phyloP scores from a whole-genome alignment of 768 basidiomycete species.

The Leccinum obscurum region DNA sequence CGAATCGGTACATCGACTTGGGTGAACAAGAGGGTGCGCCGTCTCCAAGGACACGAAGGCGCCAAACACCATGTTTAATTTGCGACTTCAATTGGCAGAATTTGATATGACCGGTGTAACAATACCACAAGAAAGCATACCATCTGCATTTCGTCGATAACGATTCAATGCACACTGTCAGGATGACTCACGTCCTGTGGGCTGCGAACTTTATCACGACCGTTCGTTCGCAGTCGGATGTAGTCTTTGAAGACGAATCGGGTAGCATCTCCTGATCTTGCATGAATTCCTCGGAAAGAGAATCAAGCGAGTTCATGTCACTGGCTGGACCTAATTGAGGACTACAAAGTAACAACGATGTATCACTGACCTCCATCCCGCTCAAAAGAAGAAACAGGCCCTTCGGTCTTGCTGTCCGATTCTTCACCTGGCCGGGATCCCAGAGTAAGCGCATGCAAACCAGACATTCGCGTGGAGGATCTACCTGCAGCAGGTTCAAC shows the following conservation, averaged over 20 bases:
- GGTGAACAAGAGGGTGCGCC: constrained; percentile 30
- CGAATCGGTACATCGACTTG: constrained; percentile 39
- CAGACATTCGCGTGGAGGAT: not conserved
- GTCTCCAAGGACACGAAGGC: not conserved
- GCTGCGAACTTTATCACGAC: too few relatives aligned
- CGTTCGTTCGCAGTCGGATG: too few relatives aligned
- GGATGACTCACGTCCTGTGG: too few relatives aligned
- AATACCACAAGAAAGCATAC: constrained; percentile 26
- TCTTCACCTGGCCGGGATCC: constrained; percentile 7
- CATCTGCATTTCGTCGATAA: constrained; percentile 21
- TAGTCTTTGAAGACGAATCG: too few relatives aligned
- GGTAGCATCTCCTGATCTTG: not conserved
- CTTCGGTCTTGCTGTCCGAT: not conserved
- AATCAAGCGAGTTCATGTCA: not conserved
- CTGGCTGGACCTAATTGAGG: constrained; percentile 13
- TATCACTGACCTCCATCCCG: constrained; percentile 8
- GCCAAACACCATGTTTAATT: not conserved
- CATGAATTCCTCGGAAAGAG: constrained; percentile 7
- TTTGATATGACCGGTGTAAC: constrained; percentile 24
- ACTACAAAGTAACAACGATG: not conserved
- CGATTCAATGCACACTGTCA: too few relatives aligned
- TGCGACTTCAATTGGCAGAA: constrained; percentile 23
- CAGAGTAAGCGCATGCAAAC: constrained; percentile 1
- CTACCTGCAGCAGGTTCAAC: constrained; percentile 5
- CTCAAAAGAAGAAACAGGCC: constrained; percentile 13